These are phyloP conservation scores for Pseudotsuga menziesii DNA, from an alignment of 75 land plant genomes.

Conservation along the genomic window DNA sequence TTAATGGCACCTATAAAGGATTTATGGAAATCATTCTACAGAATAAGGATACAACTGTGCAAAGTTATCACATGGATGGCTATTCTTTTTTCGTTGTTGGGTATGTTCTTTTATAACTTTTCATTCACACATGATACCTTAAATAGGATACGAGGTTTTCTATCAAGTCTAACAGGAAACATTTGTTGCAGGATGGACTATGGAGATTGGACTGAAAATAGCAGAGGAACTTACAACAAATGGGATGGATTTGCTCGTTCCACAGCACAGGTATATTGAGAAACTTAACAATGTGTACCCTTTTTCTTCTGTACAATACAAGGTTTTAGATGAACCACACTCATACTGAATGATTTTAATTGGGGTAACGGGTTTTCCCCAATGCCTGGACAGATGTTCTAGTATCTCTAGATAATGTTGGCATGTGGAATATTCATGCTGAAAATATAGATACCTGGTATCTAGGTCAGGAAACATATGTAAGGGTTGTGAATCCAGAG, in stretches of 20 bases:
- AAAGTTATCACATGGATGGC: constrained; percentile 86
- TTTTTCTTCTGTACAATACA: not conserved
- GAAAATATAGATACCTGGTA: constrained; percentile 76
- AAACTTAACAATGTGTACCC: not conserved
- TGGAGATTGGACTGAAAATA: constrained; percentile 74
- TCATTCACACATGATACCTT: not conserved
- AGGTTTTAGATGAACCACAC: not conserved
- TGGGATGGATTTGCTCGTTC: constrained; percentile 85
- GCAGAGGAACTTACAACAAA: constrained; percentile 80
- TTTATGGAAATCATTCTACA: constrained; percentile 84
- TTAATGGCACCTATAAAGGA: constrained; percentile 74
- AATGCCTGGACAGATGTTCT: constrained; percentile 83
- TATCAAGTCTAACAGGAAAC: not conserved
- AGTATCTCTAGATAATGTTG: constrained; percentile 82
- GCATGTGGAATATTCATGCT: constrained; percentile 77
- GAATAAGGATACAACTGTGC: constrained; percentile 71
- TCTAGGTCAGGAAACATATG: constrained; percentile 79
- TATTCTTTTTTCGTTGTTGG: constrained; percentile 93
- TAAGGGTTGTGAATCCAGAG: constrained; percentile 65
- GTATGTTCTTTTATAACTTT: constrained; percentile 26
- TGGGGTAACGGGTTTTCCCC: constrained; percentile 59
- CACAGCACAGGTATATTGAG: constrained; percentile 67
- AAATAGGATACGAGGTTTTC: not conserved
- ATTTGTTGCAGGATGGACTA: constrained; percentile 64
- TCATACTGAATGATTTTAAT: not conserved